Base-by-base conservation (phyloP, 2,329 filamentous ascomycete genomes). In the Apiospora malaysiana region DNA sequence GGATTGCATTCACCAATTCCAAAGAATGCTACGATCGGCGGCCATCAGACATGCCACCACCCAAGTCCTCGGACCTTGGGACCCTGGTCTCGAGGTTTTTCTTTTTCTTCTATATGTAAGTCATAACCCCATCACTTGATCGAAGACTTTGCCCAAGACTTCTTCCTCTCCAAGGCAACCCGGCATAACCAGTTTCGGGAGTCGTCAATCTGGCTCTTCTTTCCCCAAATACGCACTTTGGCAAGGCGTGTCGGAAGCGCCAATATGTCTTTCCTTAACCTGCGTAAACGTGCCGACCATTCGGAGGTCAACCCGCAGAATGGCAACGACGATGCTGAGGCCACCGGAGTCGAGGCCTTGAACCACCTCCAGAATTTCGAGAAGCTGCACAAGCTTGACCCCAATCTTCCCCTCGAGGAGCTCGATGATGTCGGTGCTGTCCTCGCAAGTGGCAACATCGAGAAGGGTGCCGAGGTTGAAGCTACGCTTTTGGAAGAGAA, bases 321-420 rank as follows among this genome's bases (percentile, higher is more conserved):
- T 56, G 71, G 71, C 56, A 74, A 74, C 51, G 75, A 75, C 45
- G 70, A 71, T 43, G 74, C 68, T 23, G 56, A 32, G 1, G 32
- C 56, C 16, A 63, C 56, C 21, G 77, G 76, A 25, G 68, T 68
- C 49, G 72, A 74, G 49, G 71, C 71, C 23, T 71, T 77, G 14
- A 70, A 74, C 47, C 75, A 71, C 4, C 72, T 84, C 68, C 80
- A 81, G 68, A 76, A 84, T 65, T 84, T 88, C 73, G 83, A 85
- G 74, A 81, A 83, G 69, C 83, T 86, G 72, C 87, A 89, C 74
- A 82, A 84, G 68, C 88, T 86, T 82, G 88, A 90, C 76, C 87
- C 87, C 63, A 89, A 89, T 72, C 76, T 90, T 70, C 85, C 86
- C 1, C 78, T 86, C 49, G 85, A 88, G 68, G 83, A 87, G 37